These are phyloP conservation scores for Orbilia oligospora DNA, from an alignment of 2,329 filamentous ascomycete species.

Conservation along the genomic window DNA sequence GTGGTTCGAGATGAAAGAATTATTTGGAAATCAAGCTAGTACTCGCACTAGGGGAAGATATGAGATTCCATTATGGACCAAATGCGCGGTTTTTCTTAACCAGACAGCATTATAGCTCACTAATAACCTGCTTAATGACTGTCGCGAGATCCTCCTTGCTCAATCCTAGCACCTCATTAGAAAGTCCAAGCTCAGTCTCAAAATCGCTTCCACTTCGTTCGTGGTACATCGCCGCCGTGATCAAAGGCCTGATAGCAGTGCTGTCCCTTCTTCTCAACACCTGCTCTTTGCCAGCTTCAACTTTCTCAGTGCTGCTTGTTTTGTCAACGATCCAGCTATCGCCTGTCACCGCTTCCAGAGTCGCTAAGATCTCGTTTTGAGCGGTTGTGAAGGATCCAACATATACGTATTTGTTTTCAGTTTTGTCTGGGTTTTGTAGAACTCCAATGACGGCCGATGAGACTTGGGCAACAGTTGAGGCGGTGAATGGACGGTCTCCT, in stretches of 20 bases:
- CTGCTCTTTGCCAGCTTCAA: conserved; percentile 69
- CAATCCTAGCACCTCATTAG: conserved; percentile 39
- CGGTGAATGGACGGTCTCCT: conserved; percentile 71
- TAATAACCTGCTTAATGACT: conserved; percentile 27
- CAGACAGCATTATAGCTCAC: not conserved
- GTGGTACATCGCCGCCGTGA: conserved; percentile 58
- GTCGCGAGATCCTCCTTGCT: conserved; percentile 19
- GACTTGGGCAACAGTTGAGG: conserved; percentile 71
- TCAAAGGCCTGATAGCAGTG: conserved; percentile 49
- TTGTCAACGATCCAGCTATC: conserved; percentile 70
- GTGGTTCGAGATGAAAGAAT: too few species aligned
- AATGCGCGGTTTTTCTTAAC: not conserved
- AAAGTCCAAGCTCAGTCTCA: conserved; percentile 47
- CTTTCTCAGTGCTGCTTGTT: conserved; percentile 66
- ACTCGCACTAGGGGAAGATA: not conserved
- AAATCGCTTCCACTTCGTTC: conserved; percentile 49
- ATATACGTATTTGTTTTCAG: conserved; percentile 74
- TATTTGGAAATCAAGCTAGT: too few species aligned
- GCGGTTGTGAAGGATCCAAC: conserved; percentile 73
- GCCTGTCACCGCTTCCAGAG: conserved; percentile 71
- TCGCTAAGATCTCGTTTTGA: conserved; percentile 73
- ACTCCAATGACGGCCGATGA: conserved; percentile 71
- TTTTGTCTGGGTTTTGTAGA: conserved; percentile 70
- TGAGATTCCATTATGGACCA: not conserved
- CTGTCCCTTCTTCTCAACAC: conserved; percentile 62